These are phyloP conservation scores for Prunus campanulata DNA, from an alignment of 306 rosid species.

Conservation along the genomic window DNA sequence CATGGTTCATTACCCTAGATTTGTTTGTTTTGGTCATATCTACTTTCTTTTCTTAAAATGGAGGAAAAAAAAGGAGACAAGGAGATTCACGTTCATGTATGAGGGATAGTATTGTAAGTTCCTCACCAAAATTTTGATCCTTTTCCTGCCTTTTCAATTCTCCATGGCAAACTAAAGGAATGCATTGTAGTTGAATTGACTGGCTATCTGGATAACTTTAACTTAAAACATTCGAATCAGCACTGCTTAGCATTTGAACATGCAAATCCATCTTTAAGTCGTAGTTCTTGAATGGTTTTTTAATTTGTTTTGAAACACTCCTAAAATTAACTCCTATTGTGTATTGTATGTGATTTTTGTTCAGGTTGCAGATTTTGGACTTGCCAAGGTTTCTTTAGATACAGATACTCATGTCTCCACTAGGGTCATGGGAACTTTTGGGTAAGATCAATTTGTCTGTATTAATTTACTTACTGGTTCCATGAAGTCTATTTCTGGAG, in stretches of 20 bases:
- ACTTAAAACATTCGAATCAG: neutral
- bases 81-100: neutral
- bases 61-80: neutral
- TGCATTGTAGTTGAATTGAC: neutral
- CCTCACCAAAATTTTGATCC: neutral
- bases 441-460: conserved; percentile 34
- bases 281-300: neutral
- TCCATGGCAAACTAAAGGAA: neutral
- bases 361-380: conserved; percentile 75
- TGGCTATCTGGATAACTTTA: neutral
- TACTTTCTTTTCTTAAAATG: neutral
- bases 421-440: conserved; percentile 71
- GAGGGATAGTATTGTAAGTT: neutral
- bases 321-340: neutral
- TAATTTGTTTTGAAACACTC: neutral
- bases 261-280: neutral
- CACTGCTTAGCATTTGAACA: neutral
- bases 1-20: neutral
- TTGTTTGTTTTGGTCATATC: neutral
- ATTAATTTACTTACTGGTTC: neutral
- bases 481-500: conserved; percentile 1
- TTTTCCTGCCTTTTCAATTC: neutral
- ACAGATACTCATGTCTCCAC: conserved; percentile 66
- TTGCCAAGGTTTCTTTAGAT: conserved; percentile 51
- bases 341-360: neutral